phyloP scores from a whole-genome alignment of 805 yeast genomes.

The Schizosaccharomyces osmophilus region DNA sequence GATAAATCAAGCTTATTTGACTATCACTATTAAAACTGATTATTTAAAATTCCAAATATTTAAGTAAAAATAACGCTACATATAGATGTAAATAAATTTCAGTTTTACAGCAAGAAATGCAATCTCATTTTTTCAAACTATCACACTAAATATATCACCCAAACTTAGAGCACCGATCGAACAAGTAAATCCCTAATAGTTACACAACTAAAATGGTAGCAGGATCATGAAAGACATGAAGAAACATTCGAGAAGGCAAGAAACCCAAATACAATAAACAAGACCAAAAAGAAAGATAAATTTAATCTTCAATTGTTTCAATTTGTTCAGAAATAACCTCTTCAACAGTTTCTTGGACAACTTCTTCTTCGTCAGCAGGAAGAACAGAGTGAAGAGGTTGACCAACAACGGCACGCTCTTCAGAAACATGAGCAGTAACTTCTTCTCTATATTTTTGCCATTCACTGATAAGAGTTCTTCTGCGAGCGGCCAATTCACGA shows the following conservation, averaged over 20 bases:
- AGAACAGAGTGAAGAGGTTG: constrained; percentile 17
- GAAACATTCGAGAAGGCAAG: neutral
- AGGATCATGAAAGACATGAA: neutral
- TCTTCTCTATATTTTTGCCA: constrained; percentile 61
- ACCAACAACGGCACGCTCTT: constrained; percentile 14
- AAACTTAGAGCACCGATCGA: neutral
- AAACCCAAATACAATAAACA: neutral
- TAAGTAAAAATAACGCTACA: too few relatives aligned
- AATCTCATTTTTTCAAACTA: neutral
- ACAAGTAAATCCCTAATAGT: neutral
- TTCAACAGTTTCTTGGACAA: constrained; percentile 52
- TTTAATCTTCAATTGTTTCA: constrained; percentile 14
- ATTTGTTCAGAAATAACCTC: constrained; percentile 26
- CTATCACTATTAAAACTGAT: too few relatives aligned
- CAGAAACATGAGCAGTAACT: constrained; percentile 23
- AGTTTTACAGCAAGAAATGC: neutral
- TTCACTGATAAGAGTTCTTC: constrained; percentile 58
- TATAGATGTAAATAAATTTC: too few relatives aligned
- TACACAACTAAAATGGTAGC: neutral
- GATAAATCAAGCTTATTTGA: too few relatives aligned
- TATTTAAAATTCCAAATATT: too few relatives aligned
- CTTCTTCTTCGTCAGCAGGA: constrained; percentile 23
- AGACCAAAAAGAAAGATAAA: neutral
- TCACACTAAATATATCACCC: neutral
- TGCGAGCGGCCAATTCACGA: constrained; percentile 64